Evolutionary conservation across 2,329 filamentous ascomycete genomes (phyloP), one percentile per base, ranked within the genome.

Genomic region (Mycosphaerella sp.): DNA sequence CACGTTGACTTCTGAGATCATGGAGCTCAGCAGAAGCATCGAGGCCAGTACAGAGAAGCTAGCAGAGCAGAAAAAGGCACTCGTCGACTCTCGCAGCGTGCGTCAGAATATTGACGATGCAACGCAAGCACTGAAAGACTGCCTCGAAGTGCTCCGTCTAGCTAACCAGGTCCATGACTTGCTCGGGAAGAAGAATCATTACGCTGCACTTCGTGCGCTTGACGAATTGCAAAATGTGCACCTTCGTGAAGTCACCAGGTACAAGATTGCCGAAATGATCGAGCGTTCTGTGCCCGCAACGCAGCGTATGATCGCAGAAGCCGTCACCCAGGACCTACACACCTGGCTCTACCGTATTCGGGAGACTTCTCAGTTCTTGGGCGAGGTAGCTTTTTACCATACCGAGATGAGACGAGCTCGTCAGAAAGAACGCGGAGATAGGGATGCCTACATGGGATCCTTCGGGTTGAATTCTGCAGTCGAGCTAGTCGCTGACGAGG

Each of bases 201-300:
- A 98, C 70, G 89, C 87, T 5, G 93, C 93, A 2, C 78, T 98
- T 48, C 91, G 95, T 63, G 92, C 92, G 3, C 78, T 98, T 45
- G 93, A 97, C 65, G 93, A 98, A 69, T 78, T 98, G 40, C 92
- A 97, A 68, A 96, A 95, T 71, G 91, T 98, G 61, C 89, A 97
- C 67, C 80, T 98, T 60, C 91, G 91, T 67, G 93, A 95, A 62
- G 89, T 95, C 7, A 95, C 89, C 1, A 89, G 96, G 61, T 95
- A 96, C 72, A 92, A 91, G 66, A 85, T 98, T 60, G 93, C 93
- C 32, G 89, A 95, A 67, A 83, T 95, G 75, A 97, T 98, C 60
- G 92, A 96, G 70, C 90, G 89, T 63, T 97, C 92, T 0, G 92
- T 97, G 32, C 93, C 93, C 1, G 84, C 88, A 3, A 96, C 90